Base-by-base conservation (phyloP, 371 early-diverging fungal genomes). In the Rhizopus delemar region DNA sequence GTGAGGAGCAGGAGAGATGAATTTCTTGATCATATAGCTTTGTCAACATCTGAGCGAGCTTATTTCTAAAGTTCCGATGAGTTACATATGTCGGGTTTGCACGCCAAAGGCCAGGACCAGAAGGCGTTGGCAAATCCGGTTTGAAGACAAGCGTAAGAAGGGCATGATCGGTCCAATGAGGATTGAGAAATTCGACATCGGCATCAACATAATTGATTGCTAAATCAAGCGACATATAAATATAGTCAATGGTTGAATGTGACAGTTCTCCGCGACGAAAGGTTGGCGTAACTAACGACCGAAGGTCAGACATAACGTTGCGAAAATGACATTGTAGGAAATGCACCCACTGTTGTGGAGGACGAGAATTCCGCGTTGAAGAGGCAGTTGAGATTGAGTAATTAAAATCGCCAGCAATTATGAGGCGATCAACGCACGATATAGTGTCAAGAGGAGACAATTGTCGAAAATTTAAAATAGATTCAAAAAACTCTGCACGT, bases 91-190 rank as follows among this genome's bases (percentile, higher is more conserved):
- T 34, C 11, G 54, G 54, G 32, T 53, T 53, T 11, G 54, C 54
- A 8, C 54, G 41, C 54, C 54, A 53, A 12, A 53, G 29, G 12
- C 54, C 54, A 33, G 52, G 52, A 15, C 52, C 38, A 13, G 38
- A 36, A 3, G 52, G 35, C 12, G 22, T 22, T 22, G 35, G 16
- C 22, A 15, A 9, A 4, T 15, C 34, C 13, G 11, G 8, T 12
- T 39, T 12, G 12, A 53, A 8, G 8, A 31, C n/a, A 7, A 55
- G 3, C 16, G 15, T 13, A 4, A 60, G 13, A 8, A 53, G 16
- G 5, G 53, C 60, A 53, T 60, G 60, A 31, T 60, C 60, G 1
- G 60, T 53, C 53, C 60, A 60, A 7, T 35, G 6, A 0, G 8
- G 0, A 6, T 35, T 12, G 15, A 57, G 49, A 34, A 13, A 29